Evolutionary conservation across 495 filamentous ascomycete species (phyloP).

Genomic region (Penicillium robsamsonii): DNA sequence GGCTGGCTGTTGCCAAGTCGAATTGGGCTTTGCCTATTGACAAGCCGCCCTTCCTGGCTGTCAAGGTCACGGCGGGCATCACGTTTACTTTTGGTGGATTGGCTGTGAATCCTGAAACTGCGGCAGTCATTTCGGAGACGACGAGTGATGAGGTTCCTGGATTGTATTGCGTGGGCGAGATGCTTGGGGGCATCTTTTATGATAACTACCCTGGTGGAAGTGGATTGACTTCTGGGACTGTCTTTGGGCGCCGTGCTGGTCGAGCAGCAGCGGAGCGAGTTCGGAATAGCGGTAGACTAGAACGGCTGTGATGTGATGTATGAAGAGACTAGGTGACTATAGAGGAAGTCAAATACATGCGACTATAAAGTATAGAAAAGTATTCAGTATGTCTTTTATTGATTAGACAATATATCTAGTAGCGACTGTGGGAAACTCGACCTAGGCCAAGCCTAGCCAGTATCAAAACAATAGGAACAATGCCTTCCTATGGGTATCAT

Average conservation of each 20-base stretch:
- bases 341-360: not conserved
- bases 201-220: slow-evolving; percentile 60
- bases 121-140: slow-evolving; percentile 44
- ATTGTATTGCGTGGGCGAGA: slow-evolving; percentile 57
- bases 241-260: slow-evolving; percentile 56
- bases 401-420: slow-evolving; percentile 29
- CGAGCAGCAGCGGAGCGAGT: slow-evolving; percentile 31
- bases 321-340: not conserved
- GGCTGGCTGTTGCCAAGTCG: slow-evolving; percentile 50
- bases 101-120: slow-evolving; percentile 42
- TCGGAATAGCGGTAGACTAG: not conserved
- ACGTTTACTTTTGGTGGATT: slow-evolving; percentile 68
- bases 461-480: slow-evolving; percentile 11
- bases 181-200: slow-evolving; percentile 58
- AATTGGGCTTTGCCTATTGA: slow-evolving; percentile 62
- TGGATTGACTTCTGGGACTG: slow-evolving; percentile 57
- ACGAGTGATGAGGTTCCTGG: slow-evolving; percentile 48
- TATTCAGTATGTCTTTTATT: slow-evolving; percentile 13
- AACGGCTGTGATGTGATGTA: not conserved
- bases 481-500: slow-evolving; percentile 30
- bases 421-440: slow-evolving; percentile 22
- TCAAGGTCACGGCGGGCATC: slow-evolving; percentile 58
- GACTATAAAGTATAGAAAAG: not conserved
- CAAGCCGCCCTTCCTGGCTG: slow-evolving; percentile 55
- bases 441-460: slow-evolving; percentile 7